Percentiles rank a stretch among this genome's conserved stretches.
phyloP scores from a whole-genome alignment of 352 stramenopile genomes.

The Thalassiosira hispida region DNA sequence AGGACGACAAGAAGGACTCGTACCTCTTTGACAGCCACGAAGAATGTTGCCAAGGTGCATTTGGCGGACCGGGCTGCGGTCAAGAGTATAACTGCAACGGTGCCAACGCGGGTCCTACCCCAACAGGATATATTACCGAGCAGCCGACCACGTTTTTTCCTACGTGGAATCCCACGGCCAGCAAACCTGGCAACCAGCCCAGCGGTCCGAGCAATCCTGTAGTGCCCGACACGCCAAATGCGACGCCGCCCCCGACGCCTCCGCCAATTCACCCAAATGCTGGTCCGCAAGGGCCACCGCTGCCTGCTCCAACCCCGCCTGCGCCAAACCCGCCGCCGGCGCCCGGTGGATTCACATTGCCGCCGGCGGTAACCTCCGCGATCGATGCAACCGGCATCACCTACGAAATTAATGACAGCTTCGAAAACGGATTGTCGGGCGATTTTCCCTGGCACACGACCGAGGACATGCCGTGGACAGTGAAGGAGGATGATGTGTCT shows the following conservation, averaged over 20 bases:
- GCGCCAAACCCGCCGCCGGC: no score
- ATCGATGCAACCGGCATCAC: constrained; percentile 22
- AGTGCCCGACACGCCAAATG: not conserved
- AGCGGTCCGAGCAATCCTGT: not conserved
- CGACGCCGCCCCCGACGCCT: not conserved
- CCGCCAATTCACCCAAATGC: no score
- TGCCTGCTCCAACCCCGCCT: no score
- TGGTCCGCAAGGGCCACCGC: no score
- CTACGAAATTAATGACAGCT: constrained; percentile 23
- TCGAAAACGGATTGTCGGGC: constrained; percentile 34
- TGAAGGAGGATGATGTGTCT: not conserved
- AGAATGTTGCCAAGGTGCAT: constrained; percentile 7
- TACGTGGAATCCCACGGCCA: not conserved
- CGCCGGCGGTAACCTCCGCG: no score
- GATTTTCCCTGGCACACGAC: constrained; percentile 37
- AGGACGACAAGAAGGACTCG: not conserved
- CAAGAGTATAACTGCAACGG: constrained; percentile 1
- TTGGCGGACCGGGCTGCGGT: not conserved
- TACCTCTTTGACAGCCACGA: constrained; percentile 9
- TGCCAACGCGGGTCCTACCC: not conserved
- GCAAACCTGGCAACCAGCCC: not conserved
- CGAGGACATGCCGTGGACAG: constrained; percentile 32
- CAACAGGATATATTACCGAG: not conserved
- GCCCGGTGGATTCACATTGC: no score
- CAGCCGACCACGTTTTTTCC: no score